Evolutionary conservation across 345 rosid species (phyloP), one percentile per base, ranked within the genome.

Genomic region (Salix brachista): DNA sequence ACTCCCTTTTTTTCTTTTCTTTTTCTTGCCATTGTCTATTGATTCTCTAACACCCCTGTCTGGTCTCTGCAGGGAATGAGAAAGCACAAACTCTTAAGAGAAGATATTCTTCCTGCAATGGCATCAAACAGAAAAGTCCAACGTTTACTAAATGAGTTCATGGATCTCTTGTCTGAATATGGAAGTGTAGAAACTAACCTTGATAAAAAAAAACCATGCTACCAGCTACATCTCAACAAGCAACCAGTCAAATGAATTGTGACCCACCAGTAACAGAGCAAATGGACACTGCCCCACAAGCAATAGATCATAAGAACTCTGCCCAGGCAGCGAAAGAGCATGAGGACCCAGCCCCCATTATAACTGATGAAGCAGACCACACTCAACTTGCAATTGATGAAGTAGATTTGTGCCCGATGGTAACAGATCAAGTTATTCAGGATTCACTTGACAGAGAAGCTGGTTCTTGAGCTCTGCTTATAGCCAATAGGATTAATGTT

Each of bases 61-160:
- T 50, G 70, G 26, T 67, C 67, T 75, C 72, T 90, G 60, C 86
- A 94, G 99, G 98, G 98, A 81, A 88, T 92, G 91, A 83, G 85
- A 85, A 96, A 94, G 86, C 98, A 91, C 89, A 93, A 89, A 73
- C 95, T 93, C 73, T 81, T 96, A 71, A 80, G 88, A 79, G 93
- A 93, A 52, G 97, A 94, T 81, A 88, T 96, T 84, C 97, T 96
- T 77, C 98, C 99, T 6, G 97, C 98, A 56, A 89, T 92, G 95
- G 99, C 98, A 69, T 85, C 98, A 41, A 96, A 96, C 82, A 85
- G 99, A 69, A 96, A 94, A 85, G 99, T 96, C 52, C 99, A 96
- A 86, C 89, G 97, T 44, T 86, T 96, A 46, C 97, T 96, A 58
- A 92, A 89, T 34, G 99, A 96, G 83, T 96, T 96, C 77, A 88